A percentile compares a stretch with the other conserved stretches of the same genome.
phyloP scores from a whole-genome alignment of 139 green algal species.

The Chlorella sp. region DNA sequence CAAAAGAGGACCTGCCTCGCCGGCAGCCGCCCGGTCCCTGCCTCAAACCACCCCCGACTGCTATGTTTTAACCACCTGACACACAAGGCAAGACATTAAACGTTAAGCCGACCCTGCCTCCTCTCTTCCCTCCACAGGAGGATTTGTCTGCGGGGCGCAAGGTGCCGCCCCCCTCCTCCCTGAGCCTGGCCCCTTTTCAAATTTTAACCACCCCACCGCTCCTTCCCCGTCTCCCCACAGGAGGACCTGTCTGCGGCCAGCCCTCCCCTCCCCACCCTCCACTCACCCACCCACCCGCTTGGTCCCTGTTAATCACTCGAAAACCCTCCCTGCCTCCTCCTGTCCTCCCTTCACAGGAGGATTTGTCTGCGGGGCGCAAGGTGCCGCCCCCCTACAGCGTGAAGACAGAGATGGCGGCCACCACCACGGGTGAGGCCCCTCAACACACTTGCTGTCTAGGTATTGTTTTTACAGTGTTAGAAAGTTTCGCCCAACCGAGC shows the following conservation, averaged over 20 bases:
- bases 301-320: not conserved
- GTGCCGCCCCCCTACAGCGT: slow-evolving; percentile 54
- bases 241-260: too few species aligned
- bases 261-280: not conserved
- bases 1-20: too few species aligned
- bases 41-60: too few species aligned
- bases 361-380: slow-evolving; percentile 29
- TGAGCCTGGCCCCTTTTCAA: too few species aligned
- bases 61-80: not conserved
- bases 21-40: too few species aligned
- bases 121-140: not conserved
- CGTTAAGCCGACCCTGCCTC: not conserved
- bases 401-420: slow-evolving; percentile 42
- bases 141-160: slow-evolving; percentile 31
- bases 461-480: not conserved
- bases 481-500: too few species aligned
- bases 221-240: too few species aligned
- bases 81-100: too few species aligned
- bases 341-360: not conserved
- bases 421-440: slow-evolving; percentile 54
- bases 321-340: not conserved
- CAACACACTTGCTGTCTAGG: not conserved
- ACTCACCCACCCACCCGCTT: not conserved
- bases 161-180: slow-evolving; percentile 55
- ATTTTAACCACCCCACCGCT: not conserved